Evolutionary conservation across 1,139 yeast genomes (phyloP).

Genomic region (Saccharomycopsis hybrid): DNA sequence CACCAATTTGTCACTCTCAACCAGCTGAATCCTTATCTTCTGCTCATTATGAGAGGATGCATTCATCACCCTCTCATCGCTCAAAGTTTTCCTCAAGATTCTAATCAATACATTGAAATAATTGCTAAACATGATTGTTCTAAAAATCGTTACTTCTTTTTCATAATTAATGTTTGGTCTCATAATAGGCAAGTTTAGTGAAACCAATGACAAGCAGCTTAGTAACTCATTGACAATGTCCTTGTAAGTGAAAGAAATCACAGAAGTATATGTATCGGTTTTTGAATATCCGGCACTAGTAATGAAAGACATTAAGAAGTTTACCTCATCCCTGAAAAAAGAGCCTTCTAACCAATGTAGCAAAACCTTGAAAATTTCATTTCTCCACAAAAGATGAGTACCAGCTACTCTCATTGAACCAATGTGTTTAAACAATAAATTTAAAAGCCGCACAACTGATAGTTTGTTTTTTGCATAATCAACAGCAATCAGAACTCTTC

Average conservation of each 20-base stretch:
- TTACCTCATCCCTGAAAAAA: constrained; percentile 17
- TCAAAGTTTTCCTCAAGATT: constrained; percentile 8
- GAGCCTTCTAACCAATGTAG: constrained; percentile 15
- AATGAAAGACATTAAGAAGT: neutral
- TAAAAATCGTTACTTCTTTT: constrained; percentile 14
- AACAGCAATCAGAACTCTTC: neutral
- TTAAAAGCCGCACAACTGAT: constrained; percentile 2
- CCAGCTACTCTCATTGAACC: constrained; percentile 1
- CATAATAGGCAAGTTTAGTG: constrained; percentile 9
- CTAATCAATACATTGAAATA: constrained; percentile 18
- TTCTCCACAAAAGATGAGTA: constrained; percentile 12
- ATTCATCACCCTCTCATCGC: neutral
- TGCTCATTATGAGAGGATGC: constrained; percentile 3
- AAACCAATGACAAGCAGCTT: neutral
- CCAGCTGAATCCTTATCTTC: too few relatives aligned
- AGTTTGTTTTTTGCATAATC: constrained; percentile 3
- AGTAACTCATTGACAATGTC: constrained; percentile 9
- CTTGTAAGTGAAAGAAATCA: neutral
- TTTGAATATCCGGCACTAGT: neutral
- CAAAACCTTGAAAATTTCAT: constrained; percentile 9
- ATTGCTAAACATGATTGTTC: constrained; percentile 17
- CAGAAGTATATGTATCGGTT: neutral
- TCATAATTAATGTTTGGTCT: constrained; percentile 14
- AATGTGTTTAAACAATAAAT: neutral
- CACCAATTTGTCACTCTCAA: constrained; percentile 5